Evolutionary conservation across 1,139 yeast species (phyloP), one percentile per base, ranked within the genome.

Genomic region (Torulaspora globosa): DNA sequence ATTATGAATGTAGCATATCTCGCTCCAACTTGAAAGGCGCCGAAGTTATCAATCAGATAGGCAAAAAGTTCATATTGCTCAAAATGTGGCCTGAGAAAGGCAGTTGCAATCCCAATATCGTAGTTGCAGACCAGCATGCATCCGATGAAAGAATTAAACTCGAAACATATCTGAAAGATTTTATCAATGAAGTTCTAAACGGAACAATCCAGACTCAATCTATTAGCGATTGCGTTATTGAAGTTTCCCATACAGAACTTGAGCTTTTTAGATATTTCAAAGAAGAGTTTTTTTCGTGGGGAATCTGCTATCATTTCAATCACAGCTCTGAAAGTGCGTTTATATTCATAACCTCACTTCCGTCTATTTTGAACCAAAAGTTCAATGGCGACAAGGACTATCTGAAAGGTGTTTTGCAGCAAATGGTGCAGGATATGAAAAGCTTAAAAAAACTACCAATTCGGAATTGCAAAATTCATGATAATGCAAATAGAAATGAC

Each of bases 121-220:
- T 74, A 10, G 65, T 76, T 0, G 57, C 83, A 2, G 95, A 86
- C 57, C 95, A 85, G 59, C 95, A 86, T 67, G 94, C 95, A 1
- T 78, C 82, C 38, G 92, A 84, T 61, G 95, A 85, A 57, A 62
- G 95, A 40, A 67, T 84, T 0, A 69, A 70, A 36, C 72, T 82
- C 1, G 95, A 86, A 55, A 43, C 51, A 2, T 56, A 74, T 6
- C 63, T 77, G 10, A 55, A 59, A 33, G 69, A 70, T 1, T 55
- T 54, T 32, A 32, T 58, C 2, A 9, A 37, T 10, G 49, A 51
- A 19, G 55, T 50, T 2, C 3, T 55, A 1, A 44, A 31, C 4
- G 43, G 46, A 18, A 46, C 49, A 1, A 29, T 49, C 7, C 29
- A 36, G 3, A 16, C 40, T 15, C 51, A 50, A 32, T 41, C 44